These are phyloP conservation scores for Hyaloperonospora arabidopsidis DNA, from an alignment of 352 stramenopile genomes.

Conservation along the genomic window DNA sequence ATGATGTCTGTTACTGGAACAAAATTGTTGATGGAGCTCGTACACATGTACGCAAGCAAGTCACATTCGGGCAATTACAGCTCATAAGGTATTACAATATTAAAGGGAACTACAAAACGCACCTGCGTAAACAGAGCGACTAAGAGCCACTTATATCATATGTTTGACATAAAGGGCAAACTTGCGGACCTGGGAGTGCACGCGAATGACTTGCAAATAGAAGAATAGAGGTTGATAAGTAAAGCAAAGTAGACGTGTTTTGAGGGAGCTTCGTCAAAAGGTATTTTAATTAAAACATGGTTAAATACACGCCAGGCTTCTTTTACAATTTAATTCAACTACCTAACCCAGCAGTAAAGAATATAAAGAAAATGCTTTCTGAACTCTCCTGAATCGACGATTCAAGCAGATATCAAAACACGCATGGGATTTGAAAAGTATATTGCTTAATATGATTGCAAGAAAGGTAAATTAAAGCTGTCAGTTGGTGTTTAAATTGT, in stretches of 20 bases:
- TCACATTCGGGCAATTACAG: background rate
- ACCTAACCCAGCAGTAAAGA: background rate
- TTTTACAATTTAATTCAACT: background rate
- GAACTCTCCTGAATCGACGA: too few species aligned
- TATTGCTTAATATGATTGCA: background rate
- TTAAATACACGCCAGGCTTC: background rate
- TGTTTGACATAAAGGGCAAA: background rate
- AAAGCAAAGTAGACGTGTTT: background rate
- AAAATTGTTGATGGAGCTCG: background rate
- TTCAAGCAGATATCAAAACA: too few species aligned
- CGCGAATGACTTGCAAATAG: too few species aligned
- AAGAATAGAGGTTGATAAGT: background rate
- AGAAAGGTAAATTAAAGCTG: background rate
- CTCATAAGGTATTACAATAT: background rate
- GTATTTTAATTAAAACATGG: background rate
- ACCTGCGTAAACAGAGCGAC: background rate
- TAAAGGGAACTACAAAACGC: background rate
- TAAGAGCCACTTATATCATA: background rate
- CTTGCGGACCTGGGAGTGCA: background rate
- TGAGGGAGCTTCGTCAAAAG: background rate
- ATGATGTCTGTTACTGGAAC: background rate
- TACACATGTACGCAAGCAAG: background rate
- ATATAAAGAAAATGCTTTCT: background rate
- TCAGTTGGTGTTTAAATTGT: background rate
- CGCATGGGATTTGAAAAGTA: too few species aligned